Evolutionary conservation across 2,329 filamentous ascomycete species (phyloP), one percentile per base, ranked within the genome.

Genomic region (Gremmenia infestans): DNA sequence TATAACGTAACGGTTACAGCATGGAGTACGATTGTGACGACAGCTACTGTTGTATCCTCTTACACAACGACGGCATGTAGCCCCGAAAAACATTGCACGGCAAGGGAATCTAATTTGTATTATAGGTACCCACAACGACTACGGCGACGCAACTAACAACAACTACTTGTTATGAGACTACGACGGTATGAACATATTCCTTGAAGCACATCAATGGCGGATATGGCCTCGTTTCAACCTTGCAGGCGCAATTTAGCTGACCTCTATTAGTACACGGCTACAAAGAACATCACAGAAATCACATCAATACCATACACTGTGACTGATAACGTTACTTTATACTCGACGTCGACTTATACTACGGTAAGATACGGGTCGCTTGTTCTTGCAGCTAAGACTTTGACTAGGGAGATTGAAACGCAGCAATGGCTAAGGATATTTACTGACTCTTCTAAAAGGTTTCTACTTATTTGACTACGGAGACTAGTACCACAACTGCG

Each of bases 1-100:
- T 60, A 63, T 37, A 53, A 59, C 8, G 51, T 61, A 11, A 62
- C 56, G 2, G 54, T 54, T 3, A 64, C 57, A 11, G 39, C 46
- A 36, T 64, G 57, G 52, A 61, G 55, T n/a, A 56, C 52, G 14
- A 54, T 45, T 15, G 56, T 48, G 15, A 56, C 55, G 5, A 52
- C 50, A 12, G 54, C 50, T 5, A 23, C 48, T 8, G 22, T 42
- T 17, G 40, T 55, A 32, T 54, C 48, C 42, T 15, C 57, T 49
- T 50, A 59, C 28, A 56, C 55, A 14, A 56, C 52, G 2, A 59
- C 56, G 2, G 46, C 35, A 35, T 48, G 14, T 40, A 40, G 37
- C 37, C 5, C 9, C 3, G 7, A 17, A 17, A 15, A 17, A 17
- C 37, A n/a, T n/a, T n/a, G 6, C 25, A 22, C 25, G 8, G 28